Conservation (phyloP, 225 moss, liverwort and hornwort species). For the Straminergon stramineum region DNA sequence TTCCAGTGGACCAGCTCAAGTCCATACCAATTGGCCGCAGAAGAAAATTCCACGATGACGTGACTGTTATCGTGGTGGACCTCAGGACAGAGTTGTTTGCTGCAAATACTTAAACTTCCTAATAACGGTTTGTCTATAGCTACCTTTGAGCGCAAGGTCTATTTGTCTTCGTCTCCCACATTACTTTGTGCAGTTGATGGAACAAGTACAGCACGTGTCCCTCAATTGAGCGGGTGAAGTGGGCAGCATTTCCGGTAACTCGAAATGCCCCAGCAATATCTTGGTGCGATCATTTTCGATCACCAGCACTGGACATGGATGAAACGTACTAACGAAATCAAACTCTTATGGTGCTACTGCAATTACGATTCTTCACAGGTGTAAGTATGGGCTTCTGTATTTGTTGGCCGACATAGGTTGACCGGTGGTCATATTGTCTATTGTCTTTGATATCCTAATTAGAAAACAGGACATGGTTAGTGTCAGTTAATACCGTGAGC, state of each 20-base stretch:
- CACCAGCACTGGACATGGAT: neutral
- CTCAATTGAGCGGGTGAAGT: neutral
- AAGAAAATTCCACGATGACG: conserved; percentile 85
- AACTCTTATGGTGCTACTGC: neutral
- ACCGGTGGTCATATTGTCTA: neutral
- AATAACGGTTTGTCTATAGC: neutral
- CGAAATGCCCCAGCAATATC: neutral
- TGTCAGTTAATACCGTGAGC: neutral
- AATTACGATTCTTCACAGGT: neutral
- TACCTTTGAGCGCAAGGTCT: neutral
- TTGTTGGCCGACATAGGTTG: neutral
- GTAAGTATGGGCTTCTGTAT: neutral
- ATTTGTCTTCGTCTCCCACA: neutral
- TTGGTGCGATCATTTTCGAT: neutral
- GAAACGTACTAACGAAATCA: neutral
- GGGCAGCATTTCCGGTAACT: neutral
- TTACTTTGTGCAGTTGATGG: neutral
- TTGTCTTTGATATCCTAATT: neutral
- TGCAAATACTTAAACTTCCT: conserved; percentile 47
- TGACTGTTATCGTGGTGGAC: conserved; percentile 69
- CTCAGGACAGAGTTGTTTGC: conserved; percentile 43
- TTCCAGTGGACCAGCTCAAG: conserved; percentile 61
- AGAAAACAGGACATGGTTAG: neutral
- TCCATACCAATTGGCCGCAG: conserved; percentile 72
- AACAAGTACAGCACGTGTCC: neutral